Evolutionary conservation across 352 stramenopile genomes (phyloP), one percentile per base, ranked within the genome.

Genomic region (Ophiocytium majus): DNA sequence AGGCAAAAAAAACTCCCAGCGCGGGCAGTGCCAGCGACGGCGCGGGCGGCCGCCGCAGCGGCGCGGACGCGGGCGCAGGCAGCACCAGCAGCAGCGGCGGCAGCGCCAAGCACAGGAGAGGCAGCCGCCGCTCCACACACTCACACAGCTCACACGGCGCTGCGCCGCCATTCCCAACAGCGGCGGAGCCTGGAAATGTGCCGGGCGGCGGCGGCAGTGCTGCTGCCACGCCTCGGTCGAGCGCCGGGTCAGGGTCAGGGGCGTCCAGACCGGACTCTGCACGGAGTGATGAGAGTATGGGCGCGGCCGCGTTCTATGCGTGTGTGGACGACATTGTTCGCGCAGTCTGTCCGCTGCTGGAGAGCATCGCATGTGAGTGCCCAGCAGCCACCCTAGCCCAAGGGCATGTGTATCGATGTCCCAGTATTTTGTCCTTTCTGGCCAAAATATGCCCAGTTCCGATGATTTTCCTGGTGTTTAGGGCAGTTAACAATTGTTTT

Each of bases 271-370:
- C 31, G 64, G 31, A 76, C 5, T 34, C 31, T 5, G 31, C 17
- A 10, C 34, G 34, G 5, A 76, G 64, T 34, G 34, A 37, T 5
- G 64, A 76, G 31, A 17, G 31, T 5, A 14, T 17, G 31, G 64
- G 31, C 34, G 64, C 31, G 5, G 64, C 64, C 34, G 64, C 64
- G 31, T 76, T 76, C 64, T 76, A 76, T 17, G 64, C 64, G 31
- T 76, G 64, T 76, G 64, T 76, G 31, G 64, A 76, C 34, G 64
- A 76, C 31, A 76, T 76, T 37, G 64, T 76, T 5, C 31, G 64
- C 31, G 5, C 64, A 5, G 64, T 76, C 5, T 76, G 64, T 17
- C 64, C 64, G 31, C 64, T 76, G 64, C 64, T 76, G 64, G 64
- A 76, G 34, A 37, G 64, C 64, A 76, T 76, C 34, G 64, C 64